Conservation (phyloP, 2,329 filamentous ascomycete species). For the Anthostomella pinea region DNA sequence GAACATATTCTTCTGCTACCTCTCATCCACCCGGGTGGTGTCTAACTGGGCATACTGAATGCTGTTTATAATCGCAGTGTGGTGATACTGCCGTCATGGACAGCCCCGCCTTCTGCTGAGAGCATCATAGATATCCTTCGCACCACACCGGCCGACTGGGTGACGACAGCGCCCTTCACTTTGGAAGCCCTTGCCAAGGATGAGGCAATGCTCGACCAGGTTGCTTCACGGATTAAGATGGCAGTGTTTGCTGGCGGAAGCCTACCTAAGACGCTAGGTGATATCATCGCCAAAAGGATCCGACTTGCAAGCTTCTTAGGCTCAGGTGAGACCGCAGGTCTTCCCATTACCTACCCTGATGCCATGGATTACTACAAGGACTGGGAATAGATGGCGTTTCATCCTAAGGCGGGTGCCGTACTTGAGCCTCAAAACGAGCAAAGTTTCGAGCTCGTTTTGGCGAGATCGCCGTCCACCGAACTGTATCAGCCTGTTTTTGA, state of each 20-base stretch:
- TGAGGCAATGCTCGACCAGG: background rate
- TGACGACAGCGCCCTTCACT: conserved; percentile 1
- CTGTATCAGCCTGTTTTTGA: conserved; percentile 5
- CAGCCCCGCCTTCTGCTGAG: conserved; percentile 6
- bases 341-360: background rate
- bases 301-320: background rate
- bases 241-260: background rate
- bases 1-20: conserved; percentile 14
- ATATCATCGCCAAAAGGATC: background rate
- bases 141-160: background rate
- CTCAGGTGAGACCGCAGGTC: background rate
- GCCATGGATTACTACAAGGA: background rate
- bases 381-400: conserved; percentile 5
- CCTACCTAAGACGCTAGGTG: background rate
- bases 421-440: conserved; percentile 3
- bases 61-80: conserved; percentile 7
- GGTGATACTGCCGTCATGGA: conserved; percentile 7
- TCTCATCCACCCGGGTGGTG: conserved; percentile 20
- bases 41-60: conserved; percentile 11
- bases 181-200: conserved; percentile 1
- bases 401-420: background rate
- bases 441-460: conserved; percentile 2
- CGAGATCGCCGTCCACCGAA: conserved; percentile 1
- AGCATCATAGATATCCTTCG: conserved; percentile 1
- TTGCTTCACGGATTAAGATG: background rate